Percentiles rank a stretch among this genome's conserved stretches.
phyloP scores from a whole-genome alignment of 495 filamentous ascomycete species.

The Usnea hakonensis region DNA sequence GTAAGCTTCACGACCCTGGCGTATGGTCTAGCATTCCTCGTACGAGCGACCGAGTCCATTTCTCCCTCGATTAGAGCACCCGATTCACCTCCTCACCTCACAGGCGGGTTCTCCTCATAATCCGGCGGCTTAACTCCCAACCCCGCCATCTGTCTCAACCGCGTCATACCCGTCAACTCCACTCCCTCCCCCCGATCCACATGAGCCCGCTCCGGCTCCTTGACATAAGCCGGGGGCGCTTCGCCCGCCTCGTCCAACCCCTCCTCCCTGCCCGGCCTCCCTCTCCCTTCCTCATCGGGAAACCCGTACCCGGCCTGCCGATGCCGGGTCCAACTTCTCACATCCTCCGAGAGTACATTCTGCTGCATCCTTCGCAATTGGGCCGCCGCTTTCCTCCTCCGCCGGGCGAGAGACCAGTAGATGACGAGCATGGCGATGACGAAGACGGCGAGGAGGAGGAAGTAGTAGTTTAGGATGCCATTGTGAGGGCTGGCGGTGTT shows the following conservation, averaged over 20 bases:
- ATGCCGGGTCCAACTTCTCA: constrained; percentile 12
- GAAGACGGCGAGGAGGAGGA: constrained; percentile 25
- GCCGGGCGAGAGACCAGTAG: constrained; percentile 18
- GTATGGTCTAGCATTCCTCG: too few species aligned
- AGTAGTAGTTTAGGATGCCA: constrained; percentile 32
- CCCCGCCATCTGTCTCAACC: constrained; percentile 6
- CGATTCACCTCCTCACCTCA: constrained; percentile 12
- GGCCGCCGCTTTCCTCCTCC: constrained; percentile 4
- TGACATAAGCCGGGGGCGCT: constrained; percentile 49
- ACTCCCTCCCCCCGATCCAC: constrained; percentile 4
- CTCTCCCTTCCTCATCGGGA: constrained; percentile 11
- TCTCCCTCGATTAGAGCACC: too few species aligned
- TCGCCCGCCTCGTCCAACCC: constrained; percentile 52
- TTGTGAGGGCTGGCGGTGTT: constrained; percentile 4
- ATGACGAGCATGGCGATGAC: constrained; percentile 23
- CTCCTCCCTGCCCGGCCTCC: constrained; percentile 24
- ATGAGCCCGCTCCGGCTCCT: constrained; percentile 21
- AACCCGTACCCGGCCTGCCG: not conserved
- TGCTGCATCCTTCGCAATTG: constrained; percentile 11
- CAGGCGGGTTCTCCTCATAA: constrained; percentile 15
- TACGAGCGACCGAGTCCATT: too few species aligned
- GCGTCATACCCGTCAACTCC: constrained; percentile 11
- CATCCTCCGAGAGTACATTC: constrained; percentile 16
- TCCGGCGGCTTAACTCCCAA: constrained; percentile 23
- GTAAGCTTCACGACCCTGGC: too few species aligned